These are phyloP conservation scores for Phragmites australis DNA, from an alignment of 176 grass and related monocot species.

Conservation along the genomic window DNA sequence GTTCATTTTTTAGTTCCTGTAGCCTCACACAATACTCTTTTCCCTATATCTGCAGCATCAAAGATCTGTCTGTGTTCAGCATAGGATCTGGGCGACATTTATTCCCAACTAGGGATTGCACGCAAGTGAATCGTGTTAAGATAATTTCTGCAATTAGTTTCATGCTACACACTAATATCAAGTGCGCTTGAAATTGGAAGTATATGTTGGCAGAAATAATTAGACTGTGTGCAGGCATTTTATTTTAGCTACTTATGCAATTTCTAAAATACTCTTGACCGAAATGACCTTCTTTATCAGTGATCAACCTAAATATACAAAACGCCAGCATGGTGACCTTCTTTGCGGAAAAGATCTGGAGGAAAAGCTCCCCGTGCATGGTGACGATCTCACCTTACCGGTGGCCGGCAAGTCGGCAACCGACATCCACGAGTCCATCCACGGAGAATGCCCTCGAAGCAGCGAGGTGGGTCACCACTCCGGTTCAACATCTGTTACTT, in stretches of 20 bases:
- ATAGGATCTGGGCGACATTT: neutral
- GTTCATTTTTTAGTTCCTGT: constrained; percentile 56
- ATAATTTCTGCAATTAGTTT: neutral
- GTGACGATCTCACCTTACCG: too few relatives aligned
- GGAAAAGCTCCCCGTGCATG: too few relatives aligned
- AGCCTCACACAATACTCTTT: neutral
- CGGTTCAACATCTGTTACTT: too few relatives aligned
- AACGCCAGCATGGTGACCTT: neutral
- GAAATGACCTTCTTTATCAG: neutral
- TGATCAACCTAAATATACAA: neutral
- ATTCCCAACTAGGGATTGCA: neutral
- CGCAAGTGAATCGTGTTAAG: neutral
- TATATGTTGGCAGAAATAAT: neutral
- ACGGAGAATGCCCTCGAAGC: too few relatives aligned
- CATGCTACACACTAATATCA: neutral
- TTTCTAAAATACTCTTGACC: neutral
- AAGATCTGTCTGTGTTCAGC: neutral
- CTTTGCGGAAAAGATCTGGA: too few relatives aligned
- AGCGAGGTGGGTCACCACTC: too few relatives aligned
- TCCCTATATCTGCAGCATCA: constrained; percentile 5
- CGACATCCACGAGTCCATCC: too few relatives aligned
- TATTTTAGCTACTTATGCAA: neutral
- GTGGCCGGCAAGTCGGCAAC: too few relatives aligned
- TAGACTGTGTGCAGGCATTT: neutral
- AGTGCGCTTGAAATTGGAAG: neutral